Evolutionary conservation across 257 asterid genomes (phyloP).

Genomic region (Catharanthus roseus): DNA sequence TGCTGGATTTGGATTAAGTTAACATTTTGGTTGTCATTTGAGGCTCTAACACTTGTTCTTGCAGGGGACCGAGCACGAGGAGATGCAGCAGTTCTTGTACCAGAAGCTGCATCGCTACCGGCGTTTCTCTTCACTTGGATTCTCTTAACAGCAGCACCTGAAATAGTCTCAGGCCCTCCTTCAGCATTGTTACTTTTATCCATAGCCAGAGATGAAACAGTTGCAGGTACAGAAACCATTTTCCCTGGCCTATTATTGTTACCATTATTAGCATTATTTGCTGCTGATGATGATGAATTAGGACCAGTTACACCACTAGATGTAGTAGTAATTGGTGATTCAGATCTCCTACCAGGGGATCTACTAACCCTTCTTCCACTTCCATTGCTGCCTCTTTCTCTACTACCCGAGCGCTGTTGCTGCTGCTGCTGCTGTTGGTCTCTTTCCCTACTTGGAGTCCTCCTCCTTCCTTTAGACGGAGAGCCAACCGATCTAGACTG

Average conservation of each 20-base stretch:
- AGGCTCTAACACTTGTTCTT: constrained; percentile 30
- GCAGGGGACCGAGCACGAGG: constrained; percentile 96
- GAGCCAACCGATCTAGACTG: constrained; percentile 33
- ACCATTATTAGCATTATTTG: constrained; percentile 16
- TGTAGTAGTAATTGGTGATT: constrained; percentile 53
- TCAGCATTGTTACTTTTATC: constrained; percentile 42
- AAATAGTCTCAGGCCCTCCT: constrained; percentile 25
- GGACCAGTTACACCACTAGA: constrained; percentile 21
- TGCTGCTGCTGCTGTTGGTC: constrained; percentile 35
- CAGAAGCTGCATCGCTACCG: constrained; percentile 28
- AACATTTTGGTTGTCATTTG: constrained; percentile 35
- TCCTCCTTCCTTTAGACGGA: constrained; percentile 61
- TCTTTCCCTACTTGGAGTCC: constrained; percentile 94
- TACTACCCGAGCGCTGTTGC: constrained; percentile 64
- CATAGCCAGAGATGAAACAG: constrained; percentile 49
- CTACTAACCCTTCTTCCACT: constrained; percentile 85
- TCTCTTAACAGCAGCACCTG: constrained; percentile 51
- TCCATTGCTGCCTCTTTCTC: constrained; percentile 49
- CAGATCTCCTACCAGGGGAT: constrained; percentile 94
- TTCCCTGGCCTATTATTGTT: constrained; percentile 59
- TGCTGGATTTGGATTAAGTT: constrained; percentile 27
- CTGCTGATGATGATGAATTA: constrained; percentile 23
- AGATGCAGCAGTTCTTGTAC: constrained; percentile 49
- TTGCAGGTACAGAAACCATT: constrained; percentile 94
- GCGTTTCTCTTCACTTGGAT: constrained; percentile 84